Evolutionary conservation across 2,329 filamentous ascomycete genomes (phyloP), one percentile per base, ranked within the genome.

Genomic region (Phyllosticta ampelicida): DNA sequence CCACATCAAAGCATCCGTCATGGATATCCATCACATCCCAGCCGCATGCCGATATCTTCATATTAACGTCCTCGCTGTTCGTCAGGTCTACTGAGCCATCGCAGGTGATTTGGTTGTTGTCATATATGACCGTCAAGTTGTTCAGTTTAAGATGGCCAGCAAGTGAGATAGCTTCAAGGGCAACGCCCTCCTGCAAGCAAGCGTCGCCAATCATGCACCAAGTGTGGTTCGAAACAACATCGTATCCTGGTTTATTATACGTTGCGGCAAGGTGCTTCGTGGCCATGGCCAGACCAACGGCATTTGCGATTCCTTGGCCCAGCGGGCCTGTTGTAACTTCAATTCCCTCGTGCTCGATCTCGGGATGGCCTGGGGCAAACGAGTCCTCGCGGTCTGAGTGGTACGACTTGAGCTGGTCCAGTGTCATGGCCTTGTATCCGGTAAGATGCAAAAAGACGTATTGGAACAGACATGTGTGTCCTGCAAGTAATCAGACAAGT

Each of bases 81-180:
- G 75, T 75, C 49, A 77, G 70, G 65, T 82, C 79, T 2, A 82
- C 75, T 1, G 74, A 75, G 1, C 81, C 81, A 59, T 83, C 81
- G 63, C 80, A 83, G 5, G 80, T 83, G 53, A 84, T 72, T 63
- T 81, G 77, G 65, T 84, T 83, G 67, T 84, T 83, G 62, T 84
- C 81, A 62, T 84, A 84, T 52, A 83, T 78, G 23, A 84, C 68
- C 3, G 76, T 77, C 1, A 84, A 68, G 65, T 84, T 84, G 68
- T 79, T 77, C 9, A 84, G 71, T 61, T 73, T 75, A 66, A 76
- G 74, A 65, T 83, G 79, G 0, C 80, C 81, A 5, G 80, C 80
- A 5, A 82, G 74, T 3, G 76, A 76, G 53, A 84, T 77, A 0
- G 81, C 77, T 65, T 84, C 82, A 1, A 82, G 70, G 0, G 73